Evolutionary conservation across 2,329 filamentous ascomycete species (phyloP).

Genomic region (Alternaria viburni): DNA sequence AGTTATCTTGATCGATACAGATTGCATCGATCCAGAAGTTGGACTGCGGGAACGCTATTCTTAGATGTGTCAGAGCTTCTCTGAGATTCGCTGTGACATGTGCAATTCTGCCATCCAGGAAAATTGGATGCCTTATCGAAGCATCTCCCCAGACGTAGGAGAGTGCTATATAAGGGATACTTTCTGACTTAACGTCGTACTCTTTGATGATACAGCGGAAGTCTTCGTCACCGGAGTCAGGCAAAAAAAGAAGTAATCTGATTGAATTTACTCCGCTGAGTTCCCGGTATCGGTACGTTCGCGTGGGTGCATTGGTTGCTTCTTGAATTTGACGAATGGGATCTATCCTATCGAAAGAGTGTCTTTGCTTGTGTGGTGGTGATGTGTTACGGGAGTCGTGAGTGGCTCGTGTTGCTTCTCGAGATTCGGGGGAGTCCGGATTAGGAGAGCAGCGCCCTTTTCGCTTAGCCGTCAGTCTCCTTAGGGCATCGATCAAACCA

Average conservation of each 20-base stretch:
- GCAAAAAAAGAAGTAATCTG: not conserved
- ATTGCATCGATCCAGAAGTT: not conserved
- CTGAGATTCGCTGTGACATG: not conserved
- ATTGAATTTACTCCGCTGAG: not conserved
- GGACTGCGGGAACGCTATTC: rapidly evolving
- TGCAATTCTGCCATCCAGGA: rapidly evolving
- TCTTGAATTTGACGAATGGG: no score
- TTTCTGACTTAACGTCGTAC: rapidly evolving
- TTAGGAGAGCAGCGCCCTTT: not conserved
- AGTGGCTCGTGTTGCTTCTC: no score
- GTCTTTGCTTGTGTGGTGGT: no score
- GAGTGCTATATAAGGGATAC: not conserved
- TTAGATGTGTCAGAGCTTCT: not conserved
- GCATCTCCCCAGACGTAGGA: not conserved
- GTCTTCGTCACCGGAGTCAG: not conserved
- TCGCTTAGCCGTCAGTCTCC: not conserved
- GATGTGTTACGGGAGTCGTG: no score
- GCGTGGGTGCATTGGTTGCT: not conserved
- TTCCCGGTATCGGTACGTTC: not conserved
- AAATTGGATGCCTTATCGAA: rapidly evolving
- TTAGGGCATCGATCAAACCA: not conserved
- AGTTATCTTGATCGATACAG: not conserved
- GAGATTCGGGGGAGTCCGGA: no score
- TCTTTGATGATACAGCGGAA: not conserved
- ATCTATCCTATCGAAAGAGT: no score